phyloP scores from a whole-genome alignment of 192 early-diverging fungal genomes.

The Thamnidium elegans region DNA sequence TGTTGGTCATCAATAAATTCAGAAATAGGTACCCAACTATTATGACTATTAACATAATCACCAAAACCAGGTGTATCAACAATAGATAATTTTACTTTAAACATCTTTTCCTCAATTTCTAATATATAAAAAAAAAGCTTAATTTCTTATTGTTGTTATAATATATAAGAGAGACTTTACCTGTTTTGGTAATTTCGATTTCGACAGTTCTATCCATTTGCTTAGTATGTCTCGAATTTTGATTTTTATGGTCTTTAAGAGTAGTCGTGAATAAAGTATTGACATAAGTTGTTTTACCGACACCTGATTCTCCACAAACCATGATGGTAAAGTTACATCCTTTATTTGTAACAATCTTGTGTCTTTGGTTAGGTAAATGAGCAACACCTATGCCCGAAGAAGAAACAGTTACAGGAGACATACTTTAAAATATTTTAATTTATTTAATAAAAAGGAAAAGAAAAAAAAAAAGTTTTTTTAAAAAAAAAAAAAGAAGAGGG shows the following conservation, averaged over 20 bases:
- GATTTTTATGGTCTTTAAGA: constrained; percentile 38
- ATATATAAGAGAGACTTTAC: constrained; percentile 34
- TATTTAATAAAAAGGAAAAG: neutral
- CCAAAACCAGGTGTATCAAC: constrained; percentile 98
- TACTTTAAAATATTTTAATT: neutral
- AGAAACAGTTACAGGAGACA: neutral
- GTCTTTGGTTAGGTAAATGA: constrained; percentile 87
- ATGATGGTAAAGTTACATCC: constrained; percentile 95
- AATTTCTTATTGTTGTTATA: neutral
- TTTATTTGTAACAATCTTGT: constrained; percentile 86
- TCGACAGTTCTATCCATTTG: constrained; percentile 94
- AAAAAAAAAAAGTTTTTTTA: too few relatives aligned
- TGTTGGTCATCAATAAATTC: constrained; percentile 96
- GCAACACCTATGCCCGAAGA: neutral
- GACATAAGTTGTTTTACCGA: constrained; percentile 96
- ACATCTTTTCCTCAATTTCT: constrained; percentile 95
- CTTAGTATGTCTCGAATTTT: constrained; percentile 75
- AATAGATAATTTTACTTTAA: constrained; percentile 89
- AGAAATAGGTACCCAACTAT: constrained; percentile 93
- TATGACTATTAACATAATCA: constrained; percentile 97
- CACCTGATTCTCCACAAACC: constrained; percentile 95
- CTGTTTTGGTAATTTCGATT: constrained; percentile 97
- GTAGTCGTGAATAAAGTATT: constrained; percentile 95
- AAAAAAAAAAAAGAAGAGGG: neutral
- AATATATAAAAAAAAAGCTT: neutral